Evolutionary conservation across 129 eudicot genomes (phyloP), one percentile per base, ranked within the genome.

Genomic region (Tagetes erecta): DNA sequence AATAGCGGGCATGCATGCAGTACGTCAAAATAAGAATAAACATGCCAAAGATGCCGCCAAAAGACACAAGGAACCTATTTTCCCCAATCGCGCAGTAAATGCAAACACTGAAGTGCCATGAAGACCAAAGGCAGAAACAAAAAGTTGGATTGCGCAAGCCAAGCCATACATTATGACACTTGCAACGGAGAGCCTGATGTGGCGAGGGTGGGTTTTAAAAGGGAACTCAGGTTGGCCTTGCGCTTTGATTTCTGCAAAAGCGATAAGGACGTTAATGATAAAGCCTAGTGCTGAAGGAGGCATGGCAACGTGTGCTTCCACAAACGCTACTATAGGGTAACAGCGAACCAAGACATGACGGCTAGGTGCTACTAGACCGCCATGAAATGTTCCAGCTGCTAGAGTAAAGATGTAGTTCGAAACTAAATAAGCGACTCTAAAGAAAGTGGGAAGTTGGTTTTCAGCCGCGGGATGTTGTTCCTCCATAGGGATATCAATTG

Each of bases 141-240:
- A 3, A 75, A 36, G 55, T 52, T 65, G 74, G 1, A 31, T 4
- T 1, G 11, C 59, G 5, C 38, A 53, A 67, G 39, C 42, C 2
- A 53, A 53, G 6, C 42, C 80, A 10, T 67, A 76, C 31, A 57
- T 2, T 8, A 76, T 33, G 2, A 76, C 33, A 44, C 75, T 56
- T 2, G 47, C 35, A 46, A 56, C 12, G 1, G 65, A 56, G 8
- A 68, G 27, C 20, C 1, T 45, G n/a, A 77, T 37, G 12, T 8
- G 12, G 1, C 0, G 63, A 68, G 69, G 81, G 70, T 68, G 60
- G 1, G 69, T 76, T 44, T 10, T 12, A 20, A 55, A 76, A 33
- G 80, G 80, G 13, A 76, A 76, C 11, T 31, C 60, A 1, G 51
- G 5, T 30, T 74, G 51, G 3, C 71, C 37, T n/a, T 75, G 80